Evolutionary conservation across 192 early-diverging fungal genomes (phyloP), one percentile per base, ranked within the genome.

Genomic region (Linnemannia zychae): DNA sequence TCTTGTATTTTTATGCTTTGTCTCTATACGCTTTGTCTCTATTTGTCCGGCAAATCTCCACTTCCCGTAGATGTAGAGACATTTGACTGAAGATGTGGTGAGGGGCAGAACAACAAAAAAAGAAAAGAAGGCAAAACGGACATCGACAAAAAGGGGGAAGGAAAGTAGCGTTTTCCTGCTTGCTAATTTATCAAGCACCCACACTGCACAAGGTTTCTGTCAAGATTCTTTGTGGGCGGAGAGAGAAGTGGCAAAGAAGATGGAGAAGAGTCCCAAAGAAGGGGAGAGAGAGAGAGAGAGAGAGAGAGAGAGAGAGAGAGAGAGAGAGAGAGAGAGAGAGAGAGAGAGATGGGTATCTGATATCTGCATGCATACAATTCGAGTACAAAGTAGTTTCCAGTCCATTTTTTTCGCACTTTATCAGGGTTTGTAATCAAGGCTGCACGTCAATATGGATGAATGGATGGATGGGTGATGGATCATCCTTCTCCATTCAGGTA

Each of bases 11-110:
- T 57, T n/a, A 11, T 57, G n/a, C n/a, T n/a, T n/a, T n/a, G n/a
- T n/a, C n/a, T n/a, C n/a, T n/a, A n/a, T 28, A 57, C 53, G 57
- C 57, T 60, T 60, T 60, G 57, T 63, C 57, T 60, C n/a, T 28
- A 11, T 28, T 28, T 60, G 57, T 31, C 57, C 57, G 28, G 57
- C 24, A 33, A 33, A 63, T 44, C 40, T 44, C 40, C 9, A 9
- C 40, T 44, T 44, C 40, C 40, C 9, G 40, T 9, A 3, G 40
- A 44, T 44, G n/a, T n/a, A n/a, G n/a, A n/a, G n/a, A n/a, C 9
- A 44, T 44, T 44, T 44, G 3, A 6, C 9, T 24, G 12, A 63
- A 31, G 31, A 63, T 9, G 40, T 44, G 40, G 40, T 44, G 40
- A 44, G 40, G 40, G n/a, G n/a, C n/a, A n/a, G n/a, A n/a, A 44